Conservation (phyloP, 139 green algal species). For the Picochlorum sp. region DNA sequence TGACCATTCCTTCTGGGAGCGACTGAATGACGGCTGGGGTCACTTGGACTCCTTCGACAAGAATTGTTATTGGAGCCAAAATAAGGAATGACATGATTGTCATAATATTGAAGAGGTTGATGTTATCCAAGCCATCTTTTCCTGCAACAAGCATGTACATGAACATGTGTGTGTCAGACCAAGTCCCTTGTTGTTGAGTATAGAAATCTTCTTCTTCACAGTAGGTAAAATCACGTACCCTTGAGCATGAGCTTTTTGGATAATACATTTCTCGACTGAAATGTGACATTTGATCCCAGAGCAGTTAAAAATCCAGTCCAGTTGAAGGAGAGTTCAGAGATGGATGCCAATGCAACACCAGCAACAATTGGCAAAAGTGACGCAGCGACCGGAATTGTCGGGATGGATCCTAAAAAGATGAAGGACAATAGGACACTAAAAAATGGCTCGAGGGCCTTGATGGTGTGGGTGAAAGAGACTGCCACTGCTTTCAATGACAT, state of each 20-base stretch:
- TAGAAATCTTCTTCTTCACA: too few species aligned
- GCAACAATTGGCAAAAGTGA: slow-evolving; percentile 85
- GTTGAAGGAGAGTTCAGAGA: slow-evolving; percentile 54
- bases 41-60: slow-evolving; percentile 60
- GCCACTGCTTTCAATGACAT: slow-evolving; percentile 88
- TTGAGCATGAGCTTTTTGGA: slow-evolving; percentile 96
- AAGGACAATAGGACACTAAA: slow-evolving; percentile 83
- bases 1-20: slow-evolving; percentile 40
- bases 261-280: slow-evolving; percentile 95
- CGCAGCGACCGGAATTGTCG: slow-evolving; percentile 55
- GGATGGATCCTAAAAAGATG: slow-evolving; percentile 76
- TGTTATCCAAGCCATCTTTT: slow-evolving; percentile 71
- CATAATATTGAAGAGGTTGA: slow-evolving; percentile 92
- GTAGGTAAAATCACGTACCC: slow-evolving; percentile 23
- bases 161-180: not conserved
- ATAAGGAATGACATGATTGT: slow-evolving; percentile 85
- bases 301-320: slow-evolving; percentile 80
- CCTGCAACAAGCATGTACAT: slow-evolving; percentile 6
- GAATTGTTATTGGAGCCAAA: slow-evolving; percentile 59
- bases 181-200: not conserved
- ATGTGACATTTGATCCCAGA: slow-evolving; percentile 93
- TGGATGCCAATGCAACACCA: slow-evolving; percentile 79
- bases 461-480: slow-evolving; percentile 98
- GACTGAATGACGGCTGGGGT: slow-evolving; percentile 41
- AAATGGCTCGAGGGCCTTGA: slow-evolving; percentile 97